Evolutionary conservation across 306 rosid genomes (phyloP), one percentile per base, ranked within the genome.

Genomic region (Glycine tomentella): DNA sequence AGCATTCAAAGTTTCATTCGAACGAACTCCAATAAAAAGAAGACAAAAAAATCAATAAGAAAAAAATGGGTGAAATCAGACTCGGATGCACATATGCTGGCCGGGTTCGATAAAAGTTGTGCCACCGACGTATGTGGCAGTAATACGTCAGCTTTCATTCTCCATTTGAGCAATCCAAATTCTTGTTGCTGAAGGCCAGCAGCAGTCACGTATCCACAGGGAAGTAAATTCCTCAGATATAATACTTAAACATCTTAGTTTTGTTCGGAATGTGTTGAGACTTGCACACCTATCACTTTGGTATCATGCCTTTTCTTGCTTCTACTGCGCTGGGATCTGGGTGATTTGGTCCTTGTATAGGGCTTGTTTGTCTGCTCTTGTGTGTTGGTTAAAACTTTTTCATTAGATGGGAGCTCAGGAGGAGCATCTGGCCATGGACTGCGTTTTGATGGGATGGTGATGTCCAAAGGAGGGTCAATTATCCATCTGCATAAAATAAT

Each of bases 371-470:
- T 42, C 46, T 70, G 93, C 77, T 89, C 91, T 78, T 88, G 90
- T 2, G 77, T 79, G 79, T 80, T 83, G 7, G 11, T 73, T 4
- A 66, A 62, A 33, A 75, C 81, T 66, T 87, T 90, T 36, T 89
- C 98, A 34, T 75, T 81, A 11, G 94, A 79, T 49, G 93, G 95
- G 58, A 93, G 97, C 84, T 96, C 99, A 9, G 97, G 99, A 72
- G 97, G 99, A 80, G 91, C 87, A 66, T 96, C 98, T 0, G 99
- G 99, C 99, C 99, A 96, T 51, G 97, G 97, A 15, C 95, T 93
- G 63, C 86, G 93, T 86, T 93, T 96, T 4, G 99, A 90, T 40
- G 97, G 93, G 61, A 93, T 90, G 0, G 92, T 96, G 78, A 96
- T 87, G 83, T 96, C 98, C 89, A 96, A 51, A 75, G 99, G 98